Evolutionary conservation across 495 filamentous ascomycete genomes (phyloP), one percentile per base, ranked within the genome.

Genomic region (Penicillium dipodomyicola): DNA sequence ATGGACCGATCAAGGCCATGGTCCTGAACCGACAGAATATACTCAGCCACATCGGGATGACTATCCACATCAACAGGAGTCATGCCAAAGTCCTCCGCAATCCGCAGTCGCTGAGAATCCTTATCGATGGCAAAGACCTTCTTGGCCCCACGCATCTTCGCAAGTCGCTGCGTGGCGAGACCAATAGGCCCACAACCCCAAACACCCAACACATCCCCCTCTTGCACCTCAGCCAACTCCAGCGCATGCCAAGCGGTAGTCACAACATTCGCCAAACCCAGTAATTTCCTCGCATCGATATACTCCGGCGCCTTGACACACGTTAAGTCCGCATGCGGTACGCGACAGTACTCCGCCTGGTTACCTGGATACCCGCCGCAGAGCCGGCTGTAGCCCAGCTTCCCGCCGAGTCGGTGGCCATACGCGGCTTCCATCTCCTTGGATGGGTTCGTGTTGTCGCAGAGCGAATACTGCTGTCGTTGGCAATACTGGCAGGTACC

Each of bases 311-410:
- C 57, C 47, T 62, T 47, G 15, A 77, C 55, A 11, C 68, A 64
- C 10, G 59, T 70, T 9, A 70, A 22, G 51, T 76, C 76, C 1
- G 76, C 75, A 54, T 67, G 68, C 4, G 72, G 75, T 2, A 78
- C 72, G 6, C 70, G 66, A 27, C 67, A 63, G 56, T 72, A 78
- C 54, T 75, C 72, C 17, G 75, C 77, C 51, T 69, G 68, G 19
- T 64, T 85, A 29, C 89, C 88, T 11, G 89, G 84, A 63, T 87
- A 92, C 2, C 89, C 89, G 6, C 88, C 87, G 1, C 83, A 85
- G 63, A 91, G 82, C 51, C 81, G 56, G 8, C 60, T 57, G 46
- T 54, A 68, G 12, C 67, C 67, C 39, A 70, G 49, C n/a, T 54
- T 59, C 3, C 67, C 67, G 14, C 67, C 59, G 15, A 70, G 22